Evolutionary conservation across 345 rosid species (phyloP), one percentile per base, ranked within the genome.

Genomic region (Lumnitzera littorea): DNA sequence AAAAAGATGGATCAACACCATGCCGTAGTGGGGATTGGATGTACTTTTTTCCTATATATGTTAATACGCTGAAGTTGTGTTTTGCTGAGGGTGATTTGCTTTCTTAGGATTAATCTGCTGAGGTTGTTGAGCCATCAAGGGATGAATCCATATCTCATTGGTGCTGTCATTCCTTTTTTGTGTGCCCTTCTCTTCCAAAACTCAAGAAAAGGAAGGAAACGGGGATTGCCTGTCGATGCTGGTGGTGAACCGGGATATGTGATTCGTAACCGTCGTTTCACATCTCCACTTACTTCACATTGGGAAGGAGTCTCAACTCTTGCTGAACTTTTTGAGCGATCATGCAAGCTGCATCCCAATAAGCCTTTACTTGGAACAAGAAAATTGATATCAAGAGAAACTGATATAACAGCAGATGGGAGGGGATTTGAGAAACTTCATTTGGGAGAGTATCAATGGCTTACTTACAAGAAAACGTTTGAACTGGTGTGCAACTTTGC

Each of bases 361-460:
- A 86, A 77, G 62, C 67, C 5, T 51, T 76, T 95, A 58, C 92
- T 95, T 24, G 99, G 99, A 7, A 91, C 99, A 4, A 73, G 99
- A 54, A 69, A 72, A 54, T 61, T 88, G 51, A 77, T 95, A 57
- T 74, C 88, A 15, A 86, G 76, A 58, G 99, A 91, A 72, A 62
- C 61, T 53, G 86, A 88, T 77, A 78, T 80, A 48, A 56, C 65
- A 51, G 63, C 69, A 3, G 91, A 86, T 50, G 99, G 98, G 12
- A 82, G 78, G 74, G 60, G 85, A 10, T 91, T 91, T 56, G 97
- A 95, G 86, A 95, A 91, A 71, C 84, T 91, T 68, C 98, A 88
- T 79, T 75, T 95, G 68, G 99, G 98, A 61, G 96, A 91, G 15
- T 95, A 95, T 51, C 78, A 88, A 63, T 95, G 98, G 98, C 62